Conservation (phyloP, 768 basidiomycete species). For the Rhodosporidiobolus odoratus region DNA sequence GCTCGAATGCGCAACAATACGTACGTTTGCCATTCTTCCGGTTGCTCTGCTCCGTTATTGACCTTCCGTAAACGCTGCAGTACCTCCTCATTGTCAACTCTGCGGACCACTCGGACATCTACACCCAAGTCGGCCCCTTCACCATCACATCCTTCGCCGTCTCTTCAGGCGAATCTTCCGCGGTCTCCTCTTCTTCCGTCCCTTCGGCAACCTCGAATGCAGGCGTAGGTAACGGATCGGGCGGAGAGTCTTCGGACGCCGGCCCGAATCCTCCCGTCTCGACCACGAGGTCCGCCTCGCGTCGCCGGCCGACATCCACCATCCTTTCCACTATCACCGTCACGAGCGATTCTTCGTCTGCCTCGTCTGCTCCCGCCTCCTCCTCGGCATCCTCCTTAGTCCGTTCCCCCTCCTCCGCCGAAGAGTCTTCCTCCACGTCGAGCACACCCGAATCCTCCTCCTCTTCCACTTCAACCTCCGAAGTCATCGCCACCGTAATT, state of each 20-base stretch:
- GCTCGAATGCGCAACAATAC: constrained; percentile 4
- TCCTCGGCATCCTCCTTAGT: neutral
- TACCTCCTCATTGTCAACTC: constrained; percentile 31
- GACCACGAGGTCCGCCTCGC: neutral
- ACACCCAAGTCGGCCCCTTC: constrained; percentile 24
- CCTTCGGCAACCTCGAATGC: neutral
- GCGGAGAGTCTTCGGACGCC: neutral
- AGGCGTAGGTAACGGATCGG: neutral
- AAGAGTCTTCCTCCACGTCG: neutral
- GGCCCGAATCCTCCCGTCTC: constrained; percentile 17
- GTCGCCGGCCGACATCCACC: neutral
- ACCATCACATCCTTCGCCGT: constrained; percentile 17
- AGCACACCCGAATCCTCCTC: neutral
- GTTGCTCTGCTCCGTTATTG: neutral
- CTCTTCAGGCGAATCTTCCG: neutral
- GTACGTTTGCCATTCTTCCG: neutral
- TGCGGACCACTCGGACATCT: constrained; percentile 5
- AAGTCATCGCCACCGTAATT: neutral
- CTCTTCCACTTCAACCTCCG: neutral
- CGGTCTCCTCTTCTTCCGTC: neutral
- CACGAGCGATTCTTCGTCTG: neutral
- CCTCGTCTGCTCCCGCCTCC: neutral
- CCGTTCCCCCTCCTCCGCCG: neutral
- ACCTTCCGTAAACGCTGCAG: neutral
- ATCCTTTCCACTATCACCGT: neutral